Conservation (phyloP, 805 yeast species). For the Blastobotrys chiropterorum region DNA sequence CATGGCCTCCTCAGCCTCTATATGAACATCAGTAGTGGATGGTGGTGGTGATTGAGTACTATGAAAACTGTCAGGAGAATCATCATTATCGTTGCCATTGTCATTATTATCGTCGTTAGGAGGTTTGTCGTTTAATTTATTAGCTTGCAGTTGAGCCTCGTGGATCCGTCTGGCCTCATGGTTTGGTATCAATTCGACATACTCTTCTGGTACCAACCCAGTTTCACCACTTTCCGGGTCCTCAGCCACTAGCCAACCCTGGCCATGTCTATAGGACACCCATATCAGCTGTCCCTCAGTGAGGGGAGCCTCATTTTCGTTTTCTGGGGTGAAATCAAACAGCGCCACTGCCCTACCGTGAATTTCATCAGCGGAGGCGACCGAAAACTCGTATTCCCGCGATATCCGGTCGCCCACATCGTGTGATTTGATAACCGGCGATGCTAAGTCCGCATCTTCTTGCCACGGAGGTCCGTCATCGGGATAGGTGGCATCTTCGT, state of each 20-base stretch:
- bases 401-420: conserved; percentile 21
- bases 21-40: neutral
- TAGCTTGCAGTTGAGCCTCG: conserved; percentile 18
- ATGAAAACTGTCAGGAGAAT: neutral
- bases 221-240: conserved; percentile 71
- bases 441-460: conserved; percentile 29
- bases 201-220: conserved; percentile 93
- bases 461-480: conserved; percentile 33
- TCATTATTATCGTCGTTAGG: neutral
- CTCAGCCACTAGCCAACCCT: conserved; percentile 95
- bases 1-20: too few species aligned
- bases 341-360: conserved; percentile 73
- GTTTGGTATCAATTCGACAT: conserved; percentile 47
- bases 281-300: conserved; percentile 77
- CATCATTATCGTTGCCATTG: conserved; percentile 10
- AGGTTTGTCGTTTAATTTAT: too few species aligned
- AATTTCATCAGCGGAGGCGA: conserved; percentile 35
- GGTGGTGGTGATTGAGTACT: neutral
- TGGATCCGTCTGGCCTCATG: conserved; percentile 11
- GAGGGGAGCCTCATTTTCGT: conserved; percentile 81
- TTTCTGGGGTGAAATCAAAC: conserved; percentile 87
- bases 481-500: conserved; percentile 16
- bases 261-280: conserved; percentile 89
- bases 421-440: conserved; percentile 23
- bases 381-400: conserved; percentile 23